Conservation (phyloP, 2,329 filamentous ascomycete genomes). For the Sarocladium oryzae region DNA sequence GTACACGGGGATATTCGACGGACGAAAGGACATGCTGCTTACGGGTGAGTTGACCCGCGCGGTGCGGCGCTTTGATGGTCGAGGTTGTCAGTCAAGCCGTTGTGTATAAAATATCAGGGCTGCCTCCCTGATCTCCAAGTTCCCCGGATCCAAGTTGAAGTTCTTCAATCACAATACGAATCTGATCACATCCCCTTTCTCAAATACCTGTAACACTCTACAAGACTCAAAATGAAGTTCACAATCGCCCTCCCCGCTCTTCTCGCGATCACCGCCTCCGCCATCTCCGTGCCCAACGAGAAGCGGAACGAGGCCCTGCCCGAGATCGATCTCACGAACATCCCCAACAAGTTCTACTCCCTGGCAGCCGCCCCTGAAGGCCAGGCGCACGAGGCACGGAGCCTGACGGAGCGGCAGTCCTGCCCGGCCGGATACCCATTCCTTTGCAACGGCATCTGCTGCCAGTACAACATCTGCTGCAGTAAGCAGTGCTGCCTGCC, state of each 20-base stretch:
- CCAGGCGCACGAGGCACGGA: neutral
- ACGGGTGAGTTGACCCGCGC: too few relatives aligned
- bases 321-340: neutral
- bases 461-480: conserved; percentile 4
- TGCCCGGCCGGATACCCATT: conserved; percentile 5
- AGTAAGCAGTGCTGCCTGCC: conserved; percentile 4
- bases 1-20: too few relatives aligned
- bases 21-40: too few relatives aligned
- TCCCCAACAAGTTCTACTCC: neutral
- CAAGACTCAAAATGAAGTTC: conserved; percentile 1
- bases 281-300: neutral
- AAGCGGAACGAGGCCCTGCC: neutral
- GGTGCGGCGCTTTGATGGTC: too few relatives aligned
- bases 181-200: too few relatives aligned
- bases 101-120: too few relatives aligned
- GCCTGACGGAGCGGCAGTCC: neutral
- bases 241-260: neutral
- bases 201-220: neutral
- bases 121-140: too few relatives aligned
- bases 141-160: too few relatives aligned
- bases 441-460: conserved; percentile 5
- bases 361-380: neutral
- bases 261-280: neutral
- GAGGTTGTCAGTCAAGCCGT: too few relatives aligned
- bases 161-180: too few relatives aligned